Evolutionary conservation across 441 rosid species (phyloP), one percentile per base, ranked within the genome.

Genomic region (Omphalea diandra): DNA sequence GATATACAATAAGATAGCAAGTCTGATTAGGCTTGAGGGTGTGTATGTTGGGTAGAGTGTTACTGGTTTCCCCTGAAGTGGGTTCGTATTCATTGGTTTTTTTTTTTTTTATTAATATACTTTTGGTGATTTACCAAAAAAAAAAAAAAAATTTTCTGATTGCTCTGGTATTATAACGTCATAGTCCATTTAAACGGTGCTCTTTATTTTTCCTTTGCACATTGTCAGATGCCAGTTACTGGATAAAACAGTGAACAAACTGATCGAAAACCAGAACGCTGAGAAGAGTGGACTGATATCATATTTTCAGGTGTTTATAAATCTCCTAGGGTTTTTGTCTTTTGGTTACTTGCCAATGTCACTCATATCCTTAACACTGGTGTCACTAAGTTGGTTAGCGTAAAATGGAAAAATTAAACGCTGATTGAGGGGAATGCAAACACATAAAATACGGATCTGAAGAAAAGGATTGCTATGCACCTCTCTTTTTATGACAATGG

Each of bases 261-360:
- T 66, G 43, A 54, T 66, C 2, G 69, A 49, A 33, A 65, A 65
- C n/a, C 11, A 46, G 5, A 66, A 32, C 15, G 43, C 14, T 22
- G 58, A 33, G 69, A 20, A 50, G 15, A 15, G 58, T 15, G 44
- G 57, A 10, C 4, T 32, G 35, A 6, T 10, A 46, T 47, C 56
- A n/a, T 56, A 46, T 46, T 65, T 7, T 49, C 57, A 65, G 68
- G 57, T 65, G 68, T 7, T 7, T 31, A 33, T 49, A 20, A 65
- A 33, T 46, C 40, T 65, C 20, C 44, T 2, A 22, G 29, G 8
- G 2, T 18, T 44, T 18, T 22, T 20, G 9, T 12, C 1, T 29
- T 29, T 5, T 29, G n/a, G 17, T 59, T 11, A 33, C 5, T 20
- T 2, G 22, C 5, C 15, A 4, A 44, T 15, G 22, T 44, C 33